These are phyloP conservation scores for grape (Vitis vinifera) DNA, from an alignment of 164 flowering plant species.

Conservation along the genomic window ASM3070453v1 NC_081806.1:60501-61000, in stretches of 20 bases:
- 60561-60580: conserved; percentile 48
- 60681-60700: conserved; percentile 94
- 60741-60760: conserved; percentile 42
- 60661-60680: background rate
- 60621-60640: too few relatives aligned
- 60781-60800: too few relatives aligned
- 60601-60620: too few relatives aligned
- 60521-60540: conserved; percentile 94
- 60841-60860: too few relatives aligned
- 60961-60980: conserved; percentile 95
- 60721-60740: conserved; percentile 99
- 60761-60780: background rate
- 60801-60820: too few relatives aligned
- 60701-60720: conserved; percentile 95
- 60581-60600: conserved; percentile 1
- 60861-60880: too few relatives aligned
- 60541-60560: conserved; percentile 98
- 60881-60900: too few relatives aligned
- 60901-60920: too few relatives aligned
- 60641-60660: background rate
- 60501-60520: conserved; percentile 94
- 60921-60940: conserved; percentile 38
- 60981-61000: conserved; percentile 73
- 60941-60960: conserved; percentile 95
- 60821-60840: too few relatives aligned